These are phyloP conservation scores for Pelargonium fulgidum DNA, from an alignment of 441 rosid genomes.

Conservation along the genomic window DNA sequence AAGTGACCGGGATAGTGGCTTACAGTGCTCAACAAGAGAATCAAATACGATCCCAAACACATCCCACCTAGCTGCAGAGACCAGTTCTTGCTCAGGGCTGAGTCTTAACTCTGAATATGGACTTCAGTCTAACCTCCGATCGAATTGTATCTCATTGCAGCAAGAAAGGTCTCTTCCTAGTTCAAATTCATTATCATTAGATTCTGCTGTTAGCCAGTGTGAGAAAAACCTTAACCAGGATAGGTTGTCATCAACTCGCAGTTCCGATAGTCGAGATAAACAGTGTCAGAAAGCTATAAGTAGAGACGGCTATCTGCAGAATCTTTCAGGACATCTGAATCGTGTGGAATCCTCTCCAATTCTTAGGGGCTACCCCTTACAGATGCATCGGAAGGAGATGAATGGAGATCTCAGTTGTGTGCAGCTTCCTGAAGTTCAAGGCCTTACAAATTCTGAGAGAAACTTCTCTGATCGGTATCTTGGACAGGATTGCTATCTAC, in stretches of 20 bases:
- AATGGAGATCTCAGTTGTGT: slow-evolving; percentile 31
- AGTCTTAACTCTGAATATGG: slow-evolving; percentile 27
- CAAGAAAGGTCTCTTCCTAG: slow-evolving; percentile 28
- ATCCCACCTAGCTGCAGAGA: slow-evolving; percentile 26
- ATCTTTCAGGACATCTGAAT: slow-evolving; percentile 27
- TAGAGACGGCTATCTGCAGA: slow-evolving; percentile 29
- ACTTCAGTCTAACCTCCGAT: slow-evolving; percentile 34
- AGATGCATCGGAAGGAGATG: slow-evolving; percentile 38
- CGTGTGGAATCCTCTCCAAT: slow-evolving; percentile 33
- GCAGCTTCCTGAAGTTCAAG: slow-evolving; percentile 26
- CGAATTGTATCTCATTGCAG: slow-evolving; percentile 26
- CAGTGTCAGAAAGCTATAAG: slow-evolving; percentile 23
- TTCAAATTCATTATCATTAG: slow-evolving; percentile 23
- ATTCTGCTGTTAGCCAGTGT: slow-evolving; percentile 29
- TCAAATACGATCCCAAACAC: slow-evolving; percentile 23
- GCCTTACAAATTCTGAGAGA: slow-evolving; percentile 35
- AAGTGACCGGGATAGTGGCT: slow-evolving; percentile 25
- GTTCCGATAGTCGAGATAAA: slow-evolving; percentile 26
- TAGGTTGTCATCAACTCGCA: slow-evolving; percentile 31
- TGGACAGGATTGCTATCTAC: slow-evolving; percentile 46
- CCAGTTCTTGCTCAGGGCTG: slow-evolving; percentile 32
- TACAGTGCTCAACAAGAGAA: slow-evolving; percentile 25
- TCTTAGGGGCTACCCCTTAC: slow-evolving; percentile 39
- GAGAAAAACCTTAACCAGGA: slow-evolving; percentile 30
- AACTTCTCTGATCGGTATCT: slow-evolving; percentile 21